These are phyloP conservation scores for Cenococcum geophilum DNA, from an alignment of 495 filamentous ascomycete species.

Conservation along the genomic window DNA sequence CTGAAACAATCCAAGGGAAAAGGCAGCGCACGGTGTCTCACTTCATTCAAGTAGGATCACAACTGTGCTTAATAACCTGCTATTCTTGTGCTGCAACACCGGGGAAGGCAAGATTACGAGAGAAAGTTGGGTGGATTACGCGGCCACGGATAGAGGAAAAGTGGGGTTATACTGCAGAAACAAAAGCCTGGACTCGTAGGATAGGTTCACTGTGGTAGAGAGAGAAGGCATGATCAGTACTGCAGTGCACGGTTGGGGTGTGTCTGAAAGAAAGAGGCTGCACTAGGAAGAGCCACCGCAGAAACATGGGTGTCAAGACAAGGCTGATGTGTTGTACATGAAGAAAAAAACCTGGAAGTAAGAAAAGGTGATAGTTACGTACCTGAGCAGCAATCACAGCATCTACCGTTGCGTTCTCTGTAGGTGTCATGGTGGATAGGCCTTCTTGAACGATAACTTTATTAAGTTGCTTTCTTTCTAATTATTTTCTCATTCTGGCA, in stretches of 20 bases:
- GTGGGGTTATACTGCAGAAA: constrained; percentile 8
- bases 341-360: not conserved
- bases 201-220: constrained; percentile 7
- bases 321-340: not conserved
- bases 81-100: not conserved
- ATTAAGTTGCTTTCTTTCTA: constrained; percentile 48
- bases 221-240: constrained; percentile 1
- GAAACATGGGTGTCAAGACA: constrained; percentile 5
- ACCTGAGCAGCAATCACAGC: constrained; percentile 61
- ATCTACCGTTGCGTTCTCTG: constrained; percentile 54
- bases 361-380: constrained; percentile 25
- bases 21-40: no score
- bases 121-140: constrained; percentile 14
- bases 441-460: constrained; percentile 50
- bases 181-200: constrained; percentile 5
- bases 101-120: constrained; percentile 3
- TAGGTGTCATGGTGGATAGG: constrained; percentile 47
- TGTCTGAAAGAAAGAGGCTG: not conserved
- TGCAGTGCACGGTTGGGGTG: constrained; percentile 16
- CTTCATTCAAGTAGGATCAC: no score
- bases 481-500: constrained; percentile 50
- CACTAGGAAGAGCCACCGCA: constrained; percentile 4
- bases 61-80: not conserved
- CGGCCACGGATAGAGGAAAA: constrained; percentile 8
- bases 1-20: no score